These are phyloP conservation scores for Eutypa lata DNA, from an alignment of 2,329 filamentous ascomycete species.

Conservation along the genomic window DNA sequence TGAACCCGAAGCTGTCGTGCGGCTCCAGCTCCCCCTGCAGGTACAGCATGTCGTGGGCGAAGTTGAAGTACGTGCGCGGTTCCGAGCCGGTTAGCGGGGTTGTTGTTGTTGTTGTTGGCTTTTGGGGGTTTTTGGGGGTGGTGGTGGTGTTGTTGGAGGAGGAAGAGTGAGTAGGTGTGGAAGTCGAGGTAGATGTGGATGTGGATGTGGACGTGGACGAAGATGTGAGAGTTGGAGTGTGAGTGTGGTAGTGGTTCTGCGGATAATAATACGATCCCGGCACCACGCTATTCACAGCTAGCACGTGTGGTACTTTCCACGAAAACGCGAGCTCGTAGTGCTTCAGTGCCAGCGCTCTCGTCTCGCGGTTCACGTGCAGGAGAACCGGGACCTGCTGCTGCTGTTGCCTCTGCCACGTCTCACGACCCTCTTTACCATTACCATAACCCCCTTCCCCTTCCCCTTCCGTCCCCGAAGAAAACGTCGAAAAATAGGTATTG, in stretches of 20 bases:
- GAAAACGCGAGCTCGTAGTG: slow-evolving; percentile 46
- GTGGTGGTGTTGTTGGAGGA: neutral
- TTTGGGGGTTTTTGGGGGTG: neutral
- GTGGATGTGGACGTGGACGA: neutral
- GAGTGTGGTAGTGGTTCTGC: slow-evolving; percentile 1
- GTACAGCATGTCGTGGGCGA: slow-evolving; percentile 42
- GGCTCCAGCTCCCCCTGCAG: slow-evolving; percentile 47
- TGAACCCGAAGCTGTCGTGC: slow-evolving; percentile 43
- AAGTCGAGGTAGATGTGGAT: neutral
- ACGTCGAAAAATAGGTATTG: neutral
- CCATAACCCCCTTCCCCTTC: too few relatives aligned
- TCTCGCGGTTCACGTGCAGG: slow-evolving; percentile 42
- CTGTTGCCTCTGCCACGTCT: neutral
- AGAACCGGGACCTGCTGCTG: slow-evolving; percentile 35
- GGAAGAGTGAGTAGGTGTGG: neutral
- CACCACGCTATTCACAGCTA: slow-evolving; percentile 19
- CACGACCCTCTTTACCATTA: slow-evolving; percentile 1
- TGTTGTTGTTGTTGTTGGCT: too few relatives aligned
- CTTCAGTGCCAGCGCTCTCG: slow-evolving; percentile 36
- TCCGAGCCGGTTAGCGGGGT: slow-evolving; percentile 29
- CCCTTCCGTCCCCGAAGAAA: slow-evolving; percentile 7
- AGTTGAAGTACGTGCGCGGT: slow-evolving; percentile 46
- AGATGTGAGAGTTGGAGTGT: neutral
- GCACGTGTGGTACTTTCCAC: slow-evolving; percentile 42
- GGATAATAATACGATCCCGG: neutral